phyloP scores from a whole-genome alignment of 441 rosid genomes.

The Kokia cookei region DNA sequence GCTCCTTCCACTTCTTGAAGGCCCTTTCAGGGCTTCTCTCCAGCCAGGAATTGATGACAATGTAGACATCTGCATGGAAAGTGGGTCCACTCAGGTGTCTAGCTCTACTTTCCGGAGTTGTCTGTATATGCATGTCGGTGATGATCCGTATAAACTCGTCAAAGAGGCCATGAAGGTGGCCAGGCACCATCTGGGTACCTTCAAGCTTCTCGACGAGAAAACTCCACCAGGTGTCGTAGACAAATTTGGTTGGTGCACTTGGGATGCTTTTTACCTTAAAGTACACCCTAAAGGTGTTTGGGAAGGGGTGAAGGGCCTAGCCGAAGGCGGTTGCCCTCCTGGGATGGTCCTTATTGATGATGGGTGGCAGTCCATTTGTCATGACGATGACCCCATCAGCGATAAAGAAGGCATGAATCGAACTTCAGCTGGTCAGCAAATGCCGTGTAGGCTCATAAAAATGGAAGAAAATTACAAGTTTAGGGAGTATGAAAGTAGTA shows the following conservation, averaged over 20 bases:
- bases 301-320: constrained; percentile 63
- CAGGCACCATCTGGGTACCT: constrained; percentile 55
- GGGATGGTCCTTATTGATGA: constrained; percentile 78
- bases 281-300: constrained; percentile 69
- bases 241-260: constrained; percentile 96
- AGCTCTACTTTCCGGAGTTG: constrained; percentile 35
- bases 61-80: constrained; percentile 69
- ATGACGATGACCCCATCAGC: constrained; percentile 50
- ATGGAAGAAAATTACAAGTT: constrained; percentile 75
- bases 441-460: constrained; percentile 66
- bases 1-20: constrained; percentile 64
- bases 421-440: constrained; percentile 70
- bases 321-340: constrained; percentile 84
- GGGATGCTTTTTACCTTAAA: constrained; percentile 80
- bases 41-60: constrained; percentile 55
- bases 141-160: constrained; percentile 59
- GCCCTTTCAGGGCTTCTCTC: constrained; percentile 55
- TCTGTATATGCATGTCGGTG: constrained; percentile 56
- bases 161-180: constrained; percentile 67
- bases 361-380: constrained; percentile 85
- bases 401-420: constrained; percentile 60
- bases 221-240: constrained; percentile 64
- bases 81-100: constrained; percentile 64
- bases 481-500: constrained; percentile 51
- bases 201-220: constrained; percentile 67